Percentiles rank a stretch among this genome's conserved stretches.
phyloP scores from a whole-genome alignment of 139 green algal species.

The Tetradesmus lagerheimii region DNA sequence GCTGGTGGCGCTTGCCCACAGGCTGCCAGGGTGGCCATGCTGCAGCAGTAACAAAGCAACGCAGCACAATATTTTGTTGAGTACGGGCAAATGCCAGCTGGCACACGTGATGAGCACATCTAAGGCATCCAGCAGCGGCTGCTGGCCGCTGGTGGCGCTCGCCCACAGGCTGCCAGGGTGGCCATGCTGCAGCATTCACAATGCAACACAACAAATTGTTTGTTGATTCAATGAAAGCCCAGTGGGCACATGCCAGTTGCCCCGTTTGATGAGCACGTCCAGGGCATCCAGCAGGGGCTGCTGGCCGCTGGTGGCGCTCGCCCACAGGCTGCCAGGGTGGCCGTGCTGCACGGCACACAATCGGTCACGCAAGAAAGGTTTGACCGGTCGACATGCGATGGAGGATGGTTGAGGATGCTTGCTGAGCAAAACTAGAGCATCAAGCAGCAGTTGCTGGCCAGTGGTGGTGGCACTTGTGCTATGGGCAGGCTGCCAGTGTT shows the following conservation, averaged over 20 bases:
- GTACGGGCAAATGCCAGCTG: neutral
- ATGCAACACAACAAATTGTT: neutral
- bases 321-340: constrained; percentile 37
- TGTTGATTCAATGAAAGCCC: no score
- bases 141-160: neutral
- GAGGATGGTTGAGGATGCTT: no score
- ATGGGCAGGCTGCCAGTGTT: no score
- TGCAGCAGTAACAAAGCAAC: neutral
- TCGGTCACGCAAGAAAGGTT: no score
- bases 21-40: constrained; percentile 27
- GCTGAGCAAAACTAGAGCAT: neutral
- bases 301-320: neutral
- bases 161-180: constrained; percentile 38
- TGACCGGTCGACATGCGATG: no score
- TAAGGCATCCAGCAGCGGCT: constrained; percentile 43
- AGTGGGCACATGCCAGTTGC: neutral
- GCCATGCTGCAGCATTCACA: constrained; percentile 11
- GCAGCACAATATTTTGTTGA: no score
- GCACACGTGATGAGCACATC: constrained; percentile 32
- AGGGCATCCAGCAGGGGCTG: constrained; percentile 42
- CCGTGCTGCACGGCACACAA: constrained; percentile 17
- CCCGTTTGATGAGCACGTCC: constrained; percentile 46
- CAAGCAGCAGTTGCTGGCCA: neutral
- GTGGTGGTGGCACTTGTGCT: no score
- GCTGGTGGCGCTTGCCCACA: constrained; percentile 33